Base-by-base conservation (phyloP, 371 early-diverging fungal genomes). In the Saksenaea oblongispora region DNA sequence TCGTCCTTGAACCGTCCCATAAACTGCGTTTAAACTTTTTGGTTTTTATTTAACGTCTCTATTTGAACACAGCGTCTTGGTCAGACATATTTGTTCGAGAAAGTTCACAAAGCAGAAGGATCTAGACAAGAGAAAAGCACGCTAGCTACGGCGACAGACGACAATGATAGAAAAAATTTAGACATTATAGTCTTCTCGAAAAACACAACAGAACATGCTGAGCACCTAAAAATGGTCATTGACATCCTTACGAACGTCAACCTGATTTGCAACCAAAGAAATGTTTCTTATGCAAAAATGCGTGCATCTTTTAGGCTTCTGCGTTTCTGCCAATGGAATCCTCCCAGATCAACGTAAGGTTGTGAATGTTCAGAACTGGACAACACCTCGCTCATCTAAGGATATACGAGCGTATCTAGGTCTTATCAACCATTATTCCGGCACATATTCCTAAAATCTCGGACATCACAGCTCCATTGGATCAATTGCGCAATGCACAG, bases 341-440 rank as follows among this genome's bases (percentile, higher is more conserved):
- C 9, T 18, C 5, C 31, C 60, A 8, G 69, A 65, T 56, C 1
- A n/a, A 22, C 17, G 64, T 8, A 67, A 71, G 39, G 15, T 74
- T 10, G 36, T 59, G 0, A 67, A 67, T 26, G 54, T 62, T 1
- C 14, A 51, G 11, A 17, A 54, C 11, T 66, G 67, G 64, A 62
- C 58, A 17, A 18, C 22, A 1, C 61, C 71, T 34, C 51, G 34
- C 36, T 36, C 59, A 2, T 58, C 56, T 17, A 70, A 62, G 24
- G 54, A 71, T 51, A 47, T 66, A 10, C 61, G 63, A 41, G 55
- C 58, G 17, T 71, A 59, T n/a, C 7, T 69, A n/a, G 73, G 67
- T 1, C 51, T 63, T 13, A 56, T 69, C 54, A 72, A 72, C 18
- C 73, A 59, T 42, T 79, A n/a, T 75, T 36, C 57, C 67, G 7